Evolutionary conservation across 2,329 filamentous ascomycete genomes (phyloP), one percentile per base, ranked within the genome.

Genomic region (Chrysosporium queenslandicum): DNA sequence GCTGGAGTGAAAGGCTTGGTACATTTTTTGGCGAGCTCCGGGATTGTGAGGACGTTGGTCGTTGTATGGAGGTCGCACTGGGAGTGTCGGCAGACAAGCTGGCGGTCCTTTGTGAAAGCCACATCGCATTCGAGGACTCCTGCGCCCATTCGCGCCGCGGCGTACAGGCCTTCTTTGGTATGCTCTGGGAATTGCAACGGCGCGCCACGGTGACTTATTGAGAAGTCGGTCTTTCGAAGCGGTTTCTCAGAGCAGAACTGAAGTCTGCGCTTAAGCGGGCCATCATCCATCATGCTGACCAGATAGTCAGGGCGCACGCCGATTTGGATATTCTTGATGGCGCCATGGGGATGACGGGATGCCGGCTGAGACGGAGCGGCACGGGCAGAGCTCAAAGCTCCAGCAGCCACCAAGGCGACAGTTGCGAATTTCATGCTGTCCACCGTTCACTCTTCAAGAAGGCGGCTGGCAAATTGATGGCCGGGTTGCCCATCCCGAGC

Each of bases 11-110:
- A 86, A 0, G 80, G 81, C 49, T 67, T 64, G 2, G 76, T 78
- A 68, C 82, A 85, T 68, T 85, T 85, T 50, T 74, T 74, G 55
- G 78, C 80, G 46, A 85, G 77, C 57, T 78, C 76, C 9, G 82
- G 79, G 46, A 76, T 72, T 45, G 73, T 65, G 57, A 85, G 74
- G 62, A 86, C 83, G 68, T 86, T 78, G 62, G 82, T 85, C 7
- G 82, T 85, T 20, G 78, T 81, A 69, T 85, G 81, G 37, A 85
- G 68, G 60, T 85, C 82, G 66, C 82, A 85, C 58, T 83, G 77
- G 43, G 76, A 77, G 68, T 85, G 82, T 45, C 82, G 77, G 68
- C 82, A 85, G 41, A 85, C 81, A n/a, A 85, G 77, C 62, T 80
- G 68, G 27, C 74, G 74, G 65, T 85, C 82, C 57, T 72, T 75